Conservation (phyloP, 2,329 filamentous ascomycete species). For the Aquanectria penicillioides region DNA sequence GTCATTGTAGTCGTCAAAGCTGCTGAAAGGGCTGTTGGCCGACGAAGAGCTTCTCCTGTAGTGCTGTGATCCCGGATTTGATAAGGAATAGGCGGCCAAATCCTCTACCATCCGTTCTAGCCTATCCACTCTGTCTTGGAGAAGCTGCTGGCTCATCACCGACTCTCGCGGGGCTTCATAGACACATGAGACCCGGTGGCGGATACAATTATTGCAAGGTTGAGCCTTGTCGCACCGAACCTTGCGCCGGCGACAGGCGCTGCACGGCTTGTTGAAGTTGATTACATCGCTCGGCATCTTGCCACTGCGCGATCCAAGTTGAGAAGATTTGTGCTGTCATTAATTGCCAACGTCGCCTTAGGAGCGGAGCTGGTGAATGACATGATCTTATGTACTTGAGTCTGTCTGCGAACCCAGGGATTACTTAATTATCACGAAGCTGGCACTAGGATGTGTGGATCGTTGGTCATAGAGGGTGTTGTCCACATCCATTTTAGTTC, state of each 20-base stretch:
- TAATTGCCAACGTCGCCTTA: background rate
- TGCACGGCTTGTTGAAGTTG: conserved; percentile 36
- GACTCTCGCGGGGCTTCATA: conserved; percentile 31
- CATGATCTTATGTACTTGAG: conserved; percentile 24
- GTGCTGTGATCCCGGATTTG: conserved; percentile 10
- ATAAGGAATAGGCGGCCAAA: conserved; percentile 22
- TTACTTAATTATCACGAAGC: conserved; percentile 26
- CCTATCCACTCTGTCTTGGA: conserved; percentile 31
- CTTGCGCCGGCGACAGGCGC: conserved; percentile 31
- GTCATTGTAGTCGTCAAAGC: conserved; percentile 23
- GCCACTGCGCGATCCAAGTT: background rate
- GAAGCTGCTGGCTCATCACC: conserved; percentile 27
- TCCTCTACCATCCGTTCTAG: conserved; percentile 31
- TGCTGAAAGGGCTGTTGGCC: conserved; percentile 26
- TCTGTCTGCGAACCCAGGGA: conserved; percentile 12
- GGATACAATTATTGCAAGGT: conserved; percentile 32
- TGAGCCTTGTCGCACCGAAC: conserved; percentile 32
- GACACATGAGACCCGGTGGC: conserved; percentile 28
- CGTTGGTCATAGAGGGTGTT: conserved; percentile 16
- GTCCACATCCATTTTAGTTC: conserved; percentile 9
- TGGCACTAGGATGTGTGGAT: conserved; percentile 24
- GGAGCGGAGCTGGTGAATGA: conserved; percentile 9
- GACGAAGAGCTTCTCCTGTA: conserved; percentile 20
- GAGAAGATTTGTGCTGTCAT: background rate
- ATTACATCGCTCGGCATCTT: conserved; percentile 32